Percentiles rank a stretch among this genome's conserved stretches.
phyloP scores from a whole-genome alignment of 345 rosid genomes.

The Eucalyptus pumila region DNA sequence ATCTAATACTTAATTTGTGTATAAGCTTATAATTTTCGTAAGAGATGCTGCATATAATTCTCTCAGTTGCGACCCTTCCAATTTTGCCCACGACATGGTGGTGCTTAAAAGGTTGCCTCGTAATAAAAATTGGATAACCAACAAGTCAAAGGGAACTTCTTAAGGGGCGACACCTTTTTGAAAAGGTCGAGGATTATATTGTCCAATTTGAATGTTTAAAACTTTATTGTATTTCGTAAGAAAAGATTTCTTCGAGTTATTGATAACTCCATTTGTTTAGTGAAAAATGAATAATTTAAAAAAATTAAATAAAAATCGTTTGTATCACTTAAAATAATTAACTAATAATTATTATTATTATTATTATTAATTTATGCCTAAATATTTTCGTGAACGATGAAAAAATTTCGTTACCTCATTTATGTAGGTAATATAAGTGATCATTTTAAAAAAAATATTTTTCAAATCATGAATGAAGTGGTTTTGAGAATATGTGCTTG shows the following conservation, averaged over 20 bases:
- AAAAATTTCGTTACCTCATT: too few relatives aligned
- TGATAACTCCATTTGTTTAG: fast-evolving
- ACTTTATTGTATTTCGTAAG: fast-evolving
- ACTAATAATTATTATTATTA: too few relatives aligned
- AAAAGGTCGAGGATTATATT: neutral
- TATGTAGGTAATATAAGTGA: fast-evolving
- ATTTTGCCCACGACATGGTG: neutral
- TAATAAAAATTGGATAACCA: neutral
- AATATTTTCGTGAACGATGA: fast-evolving
- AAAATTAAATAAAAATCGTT: too few relatives aligned
- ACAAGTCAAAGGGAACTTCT: neutral
- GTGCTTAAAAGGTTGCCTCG: neutral
- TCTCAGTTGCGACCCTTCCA: neutral
- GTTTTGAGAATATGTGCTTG: neutral
- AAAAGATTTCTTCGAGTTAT: neutral
- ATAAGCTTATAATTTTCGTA: neutral
- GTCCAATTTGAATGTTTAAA: neutral
- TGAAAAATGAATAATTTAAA: too few relatives aligned
- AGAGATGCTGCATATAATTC: neutral
- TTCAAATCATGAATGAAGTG: neutral
- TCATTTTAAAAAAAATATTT: fast-evolving
- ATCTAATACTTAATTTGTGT: neutral
- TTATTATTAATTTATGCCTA: too few relatives aligned
- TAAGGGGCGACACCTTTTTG: neutral
- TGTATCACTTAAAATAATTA: too few relatives aligned